Conservation (phyloP, 2,329 filamentous ascomycete species). For the Xylogone sp. region DNA sequence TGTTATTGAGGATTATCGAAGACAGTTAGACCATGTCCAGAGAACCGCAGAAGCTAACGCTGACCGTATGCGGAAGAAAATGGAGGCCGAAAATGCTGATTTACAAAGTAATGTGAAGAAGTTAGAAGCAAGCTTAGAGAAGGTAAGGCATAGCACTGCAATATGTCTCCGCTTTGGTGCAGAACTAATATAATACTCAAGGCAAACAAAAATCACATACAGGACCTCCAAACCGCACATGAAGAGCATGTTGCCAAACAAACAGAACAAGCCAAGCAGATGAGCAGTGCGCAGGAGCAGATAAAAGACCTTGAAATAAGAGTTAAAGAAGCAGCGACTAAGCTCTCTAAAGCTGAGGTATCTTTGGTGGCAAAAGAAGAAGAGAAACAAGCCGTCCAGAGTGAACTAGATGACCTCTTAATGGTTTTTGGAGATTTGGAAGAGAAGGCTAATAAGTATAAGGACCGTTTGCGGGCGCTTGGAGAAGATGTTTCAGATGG, state of each 20-base stretch:
- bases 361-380: constrained; percentile 48
- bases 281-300: constrained; percentile 36
- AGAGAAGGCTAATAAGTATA: constrained; percentile 72
- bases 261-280: constrained; percentile 19
- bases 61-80: constrained; percentile 43
- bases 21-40: constrained; percentile 43
- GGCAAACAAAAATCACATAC: constrained; percentile 55
- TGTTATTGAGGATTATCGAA: constrained; percentile 29
- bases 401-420: constrained; percentile 75
- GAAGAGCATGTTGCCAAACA: constrained; percentile 44
- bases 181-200: constrained; percentile 29
- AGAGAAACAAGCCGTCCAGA: constrained; percentile 60
- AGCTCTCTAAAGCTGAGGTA: constrained; percentile 21
- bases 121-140: constrained; percentile 59
- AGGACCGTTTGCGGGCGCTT: constrained; percentile 50
- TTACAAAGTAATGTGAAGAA: constrained; percentile 56
- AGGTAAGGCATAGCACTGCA: constrained; percentile 36
- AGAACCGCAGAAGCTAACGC: constrained; percentile 46
- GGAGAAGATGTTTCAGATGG: constrained; percentile 72
- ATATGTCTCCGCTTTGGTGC: neutral
- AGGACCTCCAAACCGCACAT: constrained; percentile 55
- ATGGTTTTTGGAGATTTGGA: constrained; percentile 80
- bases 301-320: constrained; percentile 33
- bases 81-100: constrained; percentile 61
- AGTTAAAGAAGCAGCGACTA: constrained; percentile 29